Percentiles rank a stretch among this genome's conserved stretches.
These are phyloP conservation scores for Pseudozyma thailandica DNA, from an alignment of 1,284 basidiomycete species.

Conservation along the genomic window DNA sequence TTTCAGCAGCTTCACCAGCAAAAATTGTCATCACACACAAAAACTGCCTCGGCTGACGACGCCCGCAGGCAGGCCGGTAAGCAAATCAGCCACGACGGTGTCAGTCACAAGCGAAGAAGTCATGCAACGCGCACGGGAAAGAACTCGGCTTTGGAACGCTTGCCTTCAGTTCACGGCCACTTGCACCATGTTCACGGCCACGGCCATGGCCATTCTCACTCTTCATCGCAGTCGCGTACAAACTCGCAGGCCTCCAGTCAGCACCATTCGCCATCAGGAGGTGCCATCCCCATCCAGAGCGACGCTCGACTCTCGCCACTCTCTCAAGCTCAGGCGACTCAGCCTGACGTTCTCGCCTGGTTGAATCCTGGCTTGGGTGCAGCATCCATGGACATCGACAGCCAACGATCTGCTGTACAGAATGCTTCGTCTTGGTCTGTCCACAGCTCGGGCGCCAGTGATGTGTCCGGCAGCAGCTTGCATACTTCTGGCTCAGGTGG, in stretches of 20 bases:
- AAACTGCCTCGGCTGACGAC: constrained; percentile 53
- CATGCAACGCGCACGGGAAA: constrained; percentile 45
- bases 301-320: constrained; percentile 31
- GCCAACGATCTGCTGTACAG: constrained; percentile 12
- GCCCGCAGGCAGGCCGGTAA: constrained; percentile 45
- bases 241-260: constrained; percentile 43
- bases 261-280: constrained; percentile 34
- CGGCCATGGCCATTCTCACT: constrained; percentile 15
- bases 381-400: constrained; percentile 36
- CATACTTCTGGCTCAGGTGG: constrained; percentile 7
- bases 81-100: constrained; percentile 30
- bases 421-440: constrained; percentile 30
- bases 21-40: constrained; percentile 12
- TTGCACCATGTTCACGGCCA: constrained; percentile 40
- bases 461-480: constrained; percentile 21
- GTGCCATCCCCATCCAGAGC: constrained; percentile 21
- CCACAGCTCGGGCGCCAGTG: constrained; percentile 39
- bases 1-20: constrained; percentile 25
- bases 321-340: constrained; percentile 11
- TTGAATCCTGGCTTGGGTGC: constrained; percentile 18
- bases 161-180: constrained; percentile 47
- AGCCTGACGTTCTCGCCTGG: constrained; percentile 41
- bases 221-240: constrained; percentile 26
- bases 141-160: constrained; percentile 42
- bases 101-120: constrained; percentile 43